Base-by-base conservation (phyloP, 495 filamentous ascomycete genomes). In the Penicillium soppii region DNA sequence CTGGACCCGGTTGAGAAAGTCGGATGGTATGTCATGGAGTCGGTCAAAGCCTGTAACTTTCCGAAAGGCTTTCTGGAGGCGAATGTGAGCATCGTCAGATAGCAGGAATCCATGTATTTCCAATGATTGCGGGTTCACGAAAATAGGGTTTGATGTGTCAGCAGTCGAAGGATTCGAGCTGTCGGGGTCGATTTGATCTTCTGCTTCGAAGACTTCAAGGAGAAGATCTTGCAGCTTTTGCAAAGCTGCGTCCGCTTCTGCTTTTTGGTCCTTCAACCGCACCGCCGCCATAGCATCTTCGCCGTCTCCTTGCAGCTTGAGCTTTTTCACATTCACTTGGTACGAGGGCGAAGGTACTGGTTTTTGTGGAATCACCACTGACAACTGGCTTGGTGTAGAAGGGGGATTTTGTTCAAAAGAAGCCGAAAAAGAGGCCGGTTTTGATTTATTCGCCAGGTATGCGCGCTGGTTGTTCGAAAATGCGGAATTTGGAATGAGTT, bases 181-280 rank as follows among this genome's bases (percentile, higher is more conserved):
- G 49, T 78, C 81, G 29, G 70, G 66, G 59, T 82, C 79, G 49
- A 78, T 68, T 30, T 84, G 76, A 56, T 91, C 84, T 61, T 96
- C 90, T 1, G 88, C 85, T 52, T 88, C 82, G 60, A 95, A 92
- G 17, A 92, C 79, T 19, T 88, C 80, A 43, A 85, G 76, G 2
- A 96, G 67, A 30, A 88, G 76, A 16, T 83, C 75, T 42, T 82
- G 81, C 12, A 96, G 66, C 29, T 84, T 83, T 37, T 83, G 68
- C 39, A 90, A 73, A 40, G 83, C 83, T 3, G 82, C 76, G 57
- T 95, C 86, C 3, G 89, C 85, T 59, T 91, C 86, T 52, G 91
- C 88, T 47, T 88, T 84, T 60, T 94, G 86, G 60, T 91, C 90
- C 38, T 66, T 77, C 27, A 73, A 56, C 22, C 75, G 68, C 50